Evolutionary conservation across 2,329 filamentous ascomycete genomes (phyloP).

Genomic region (Fusarium nematophilum): DNA sequence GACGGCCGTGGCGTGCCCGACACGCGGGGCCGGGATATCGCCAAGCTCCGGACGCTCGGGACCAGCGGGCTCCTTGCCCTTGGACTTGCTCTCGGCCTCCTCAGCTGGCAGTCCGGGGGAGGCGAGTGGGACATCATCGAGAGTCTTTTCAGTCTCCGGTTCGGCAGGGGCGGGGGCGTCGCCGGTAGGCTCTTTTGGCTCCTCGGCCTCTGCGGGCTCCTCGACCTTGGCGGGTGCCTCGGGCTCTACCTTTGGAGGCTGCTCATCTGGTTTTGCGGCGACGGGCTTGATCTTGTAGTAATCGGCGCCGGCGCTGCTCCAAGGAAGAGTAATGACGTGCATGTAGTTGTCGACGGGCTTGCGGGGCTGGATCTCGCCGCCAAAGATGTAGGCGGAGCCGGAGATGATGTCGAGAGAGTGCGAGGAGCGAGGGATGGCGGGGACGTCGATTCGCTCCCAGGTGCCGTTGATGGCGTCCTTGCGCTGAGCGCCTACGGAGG

Average conservation of each 20-base stretch:
- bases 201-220: slow-evolving; percentile 17
- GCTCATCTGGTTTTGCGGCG: slow-evolving; percentile 50
- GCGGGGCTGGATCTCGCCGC: slow-evolving; percentile 76
- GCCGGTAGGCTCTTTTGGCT: slow-evolving; percentile 40
- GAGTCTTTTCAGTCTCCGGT: slow-evolving; percentile 47
- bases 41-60: slow-evolving; percentile 46
- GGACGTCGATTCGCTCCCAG: slow-evolving; percentile 68
- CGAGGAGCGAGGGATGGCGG: slow-evolving; percentile 75
- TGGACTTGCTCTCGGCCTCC: slow-evolving; percentile 46
- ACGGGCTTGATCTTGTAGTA: slow-evolving; percentile 67
- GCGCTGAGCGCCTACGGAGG: slow-evolving; percentile 38
- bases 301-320: slow-evolving; percentile 67
- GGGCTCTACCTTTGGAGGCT: slow-evolving; percentile 24
- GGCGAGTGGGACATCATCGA: slow-evolving; percentile 57
- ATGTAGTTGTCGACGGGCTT: slow-evolving; percentile 79
- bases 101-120: slow-evolving; percentile 37
- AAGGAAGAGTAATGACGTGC: slow-evolving; percentile 72
- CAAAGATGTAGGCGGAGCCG: slow-evolving; percentile 74
- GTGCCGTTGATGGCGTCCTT: slow-evolving; percentile 62
- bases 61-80: slow-evolving; percentile 53
- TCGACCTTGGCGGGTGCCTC: slow-evolving; percentile 19
- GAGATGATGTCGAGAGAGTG: slow-evolving; percentile 74
- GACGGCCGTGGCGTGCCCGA: slow-evolving; percentile 78
- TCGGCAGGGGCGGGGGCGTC: slow-evolving; percentile 33
- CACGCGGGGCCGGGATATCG: slow-evolving; percentile 72